Evolutionary conservation across 805 yeast genomes (phyloP).

Genomic region (Pichia manshurica): DNA sequence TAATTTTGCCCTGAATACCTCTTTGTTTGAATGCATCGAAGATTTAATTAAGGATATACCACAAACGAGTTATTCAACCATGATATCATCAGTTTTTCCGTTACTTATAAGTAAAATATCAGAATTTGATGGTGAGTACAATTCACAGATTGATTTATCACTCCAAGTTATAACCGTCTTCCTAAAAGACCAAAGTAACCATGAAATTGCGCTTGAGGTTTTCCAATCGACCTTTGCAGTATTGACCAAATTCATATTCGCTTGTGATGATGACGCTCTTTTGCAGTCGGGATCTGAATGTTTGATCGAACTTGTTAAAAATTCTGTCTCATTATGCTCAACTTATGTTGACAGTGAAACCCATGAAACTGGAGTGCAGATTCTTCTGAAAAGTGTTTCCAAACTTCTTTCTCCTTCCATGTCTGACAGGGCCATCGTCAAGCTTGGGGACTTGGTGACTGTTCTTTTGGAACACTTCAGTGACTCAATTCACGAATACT

Average conservation of each 20-base stretch:
- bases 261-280: slow-evolving; percentile 67
- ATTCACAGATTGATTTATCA: slow-evolving; percentile 54
- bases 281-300: slow-evolving; percentile 74
- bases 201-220: slow-evolving; percentile 26
- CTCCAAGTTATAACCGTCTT: slow-evolving; percentile 53
- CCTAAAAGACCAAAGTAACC: slow-evolving; percentile 33
- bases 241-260: slow-evolving; percentile 35
- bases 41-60: slow-evolving; percentile 48
- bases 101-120: slow-evolving; percentile 37
- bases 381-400: slow-evolving; percentile 58
- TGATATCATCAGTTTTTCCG: slow-evolving; percentile 51
- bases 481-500: slow-evolving; percentile 35
- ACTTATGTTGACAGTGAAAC: slow-evolving; percentile 30
- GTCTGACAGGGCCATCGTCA: slow-evolving; percentile 76
- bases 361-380: slow-evolving; percentile 44
- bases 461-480: slow-evolving; percentile 31
- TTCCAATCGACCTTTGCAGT: slow-evolving; percentile 40
- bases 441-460: slow-evolving; percentile 51
- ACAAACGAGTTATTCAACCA: slow-evolving; percentile 37
- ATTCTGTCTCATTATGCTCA: slow-evolving; percentile 32
- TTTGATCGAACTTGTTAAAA: slow-evolving; percentile 52
- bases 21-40: slow-evolving; percentile 64
- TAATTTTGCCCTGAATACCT: slow-evolving; percentile 62
- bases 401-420: slow-evolving; percentile 65
- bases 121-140: slow-evolving; percentile 40